Conservation (phyloP, 1,139 yeast species). For the Candida sp. region DNA sequence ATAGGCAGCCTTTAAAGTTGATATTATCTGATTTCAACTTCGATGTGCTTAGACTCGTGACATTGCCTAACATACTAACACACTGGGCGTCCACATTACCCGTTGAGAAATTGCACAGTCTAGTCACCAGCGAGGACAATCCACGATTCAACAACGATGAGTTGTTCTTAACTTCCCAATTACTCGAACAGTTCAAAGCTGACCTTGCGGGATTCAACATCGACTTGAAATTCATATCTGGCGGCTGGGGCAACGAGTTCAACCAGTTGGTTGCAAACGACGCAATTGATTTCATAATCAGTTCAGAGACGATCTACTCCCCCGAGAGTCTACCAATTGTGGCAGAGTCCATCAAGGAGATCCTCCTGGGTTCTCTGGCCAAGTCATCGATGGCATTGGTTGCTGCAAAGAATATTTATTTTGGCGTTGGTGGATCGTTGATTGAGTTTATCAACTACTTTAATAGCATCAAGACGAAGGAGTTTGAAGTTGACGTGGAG, state of each 20-base stretch:
- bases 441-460: conserved; percentile 63
- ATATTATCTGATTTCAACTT: conserved; percentile 81
- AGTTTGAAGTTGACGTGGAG: conserved; percentile 19
- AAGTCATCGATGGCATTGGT: conserved; percentile 43
- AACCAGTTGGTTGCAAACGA: conserved; percentile 29
- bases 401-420: conserved; percentile 92
- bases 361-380: conserved; percentile 23
- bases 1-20: conserved; percentile 27
- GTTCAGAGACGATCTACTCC: conserved; percentile 93
- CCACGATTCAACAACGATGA: conserved; percentile 59
- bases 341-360: conserved; percentile 60
- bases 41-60: conserved; percentile 80
- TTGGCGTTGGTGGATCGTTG: conserved; percentile 96
- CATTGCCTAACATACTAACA: conserved; percentile 79
- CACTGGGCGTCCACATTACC: conserved; percentile 67
- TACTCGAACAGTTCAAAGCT: conserved; percentile 40
- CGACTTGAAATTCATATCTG: conserved; percentile 62
- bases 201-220: conserved; percentile 47
- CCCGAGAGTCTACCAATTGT: conserved; percentile 72
- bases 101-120: conserved; percentile 30
- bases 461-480: conserved; percentile 12
- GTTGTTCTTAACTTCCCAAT: conserved; percentile 55
- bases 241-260: conserved; percentile 83
- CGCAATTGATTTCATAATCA: conserved; percentile 54
- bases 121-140: conserved; percentile 34